Conservation (phyloP, 1,284 basidiomycete species). For the Earliella scabrosa region DNA sequence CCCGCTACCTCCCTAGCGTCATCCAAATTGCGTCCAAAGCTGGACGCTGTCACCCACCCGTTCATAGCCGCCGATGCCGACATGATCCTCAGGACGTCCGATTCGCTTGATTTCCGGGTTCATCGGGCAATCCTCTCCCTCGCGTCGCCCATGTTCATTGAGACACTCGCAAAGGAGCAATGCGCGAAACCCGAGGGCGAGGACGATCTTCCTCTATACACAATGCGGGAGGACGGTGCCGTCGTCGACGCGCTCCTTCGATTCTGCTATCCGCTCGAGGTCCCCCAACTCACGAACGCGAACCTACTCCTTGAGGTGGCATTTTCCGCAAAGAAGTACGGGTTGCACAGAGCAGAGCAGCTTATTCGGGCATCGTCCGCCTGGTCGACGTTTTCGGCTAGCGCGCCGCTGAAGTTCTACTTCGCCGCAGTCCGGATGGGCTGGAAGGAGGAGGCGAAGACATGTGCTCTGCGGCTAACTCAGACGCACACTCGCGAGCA, state of each 20-base stretch:
- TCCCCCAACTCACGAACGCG: background rate
- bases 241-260: background rate
- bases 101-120: background rate
- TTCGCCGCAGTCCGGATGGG: background rate
- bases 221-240: background rate
- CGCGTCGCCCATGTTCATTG: slow-evolving; percentile 10
- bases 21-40: background rate
- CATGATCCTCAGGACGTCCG: background rate
- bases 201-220: background rate
- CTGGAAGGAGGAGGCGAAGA: background rate
- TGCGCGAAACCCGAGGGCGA: too few relatives aligned
- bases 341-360: background rate
- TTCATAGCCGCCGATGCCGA: background rate
- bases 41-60: too few relatives aligned
- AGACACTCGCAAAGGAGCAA: background rate
- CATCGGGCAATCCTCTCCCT: background rate
- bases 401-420: background rate
- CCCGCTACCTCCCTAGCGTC: background rate
- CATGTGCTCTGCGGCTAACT: background rate
- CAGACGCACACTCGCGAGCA: background rate
- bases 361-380: background rate
- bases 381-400: background rate
- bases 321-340: slow-evolving; percentile 1
- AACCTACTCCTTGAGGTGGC: background rate
- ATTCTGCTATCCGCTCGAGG: slow-evolving; percentile 2